phyloP scores from a whole-genome alignment of 805 yeast genomes.

The Wickerhamiella alocasiicola region DNA sequence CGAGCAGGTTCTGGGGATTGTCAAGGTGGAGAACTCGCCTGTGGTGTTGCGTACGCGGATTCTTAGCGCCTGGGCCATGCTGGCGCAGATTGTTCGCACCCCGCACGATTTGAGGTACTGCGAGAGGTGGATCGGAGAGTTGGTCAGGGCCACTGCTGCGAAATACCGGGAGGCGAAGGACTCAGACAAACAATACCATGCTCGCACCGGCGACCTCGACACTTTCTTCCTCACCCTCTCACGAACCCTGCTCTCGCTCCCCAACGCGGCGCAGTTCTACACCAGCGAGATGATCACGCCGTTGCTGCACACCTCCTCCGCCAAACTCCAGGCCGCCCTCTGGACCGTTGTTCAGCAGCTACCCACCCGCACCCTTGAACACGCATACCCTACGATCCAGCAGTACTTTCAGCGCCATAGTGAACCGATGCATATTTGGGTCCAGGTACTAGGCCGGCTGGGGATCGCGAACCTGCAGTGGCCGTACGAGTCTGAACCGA shows the following conservation, averaged over 20 bases:
- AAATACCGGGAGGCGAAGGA: too few species aligned
- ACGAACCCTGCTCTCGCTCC: neutral
- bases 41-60: conserved; percentile 18
- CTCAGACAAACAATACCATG: neutral
- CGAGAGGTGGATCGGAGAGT: conserved; percentile 15
- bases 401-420: neutral
- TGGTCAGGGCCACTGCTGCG: conserved; percentile 1
- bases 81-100: conserved; percentile 7
- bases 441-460: neutral
- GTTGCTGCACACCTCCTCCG: neutral
- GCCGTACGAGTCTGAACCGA: conserved; percentile 3
- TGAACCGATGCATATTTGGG: conserved; percentile 4
- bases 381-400: neutral
- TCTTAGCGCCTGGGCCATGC: conserved; percentile 20
- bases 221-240: neutral
- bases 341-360: conserved; percentile 2
- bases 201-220: neutral
- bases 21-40: conserved; percentile 16
- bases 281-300: conserved; percentile 2
- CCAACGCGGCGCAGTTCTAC: conserved; percentile 1
- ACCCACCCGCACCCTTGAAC: neutral
- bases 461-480: neutral
- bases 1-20: conserved; percentile 18
- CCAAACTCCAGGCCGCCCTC: neutral
- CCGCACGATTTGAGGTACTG: conserved; percentile 10